Conservation (phyloP, 768 basidiomycete genomes). For the Russula compacta region DNA sequence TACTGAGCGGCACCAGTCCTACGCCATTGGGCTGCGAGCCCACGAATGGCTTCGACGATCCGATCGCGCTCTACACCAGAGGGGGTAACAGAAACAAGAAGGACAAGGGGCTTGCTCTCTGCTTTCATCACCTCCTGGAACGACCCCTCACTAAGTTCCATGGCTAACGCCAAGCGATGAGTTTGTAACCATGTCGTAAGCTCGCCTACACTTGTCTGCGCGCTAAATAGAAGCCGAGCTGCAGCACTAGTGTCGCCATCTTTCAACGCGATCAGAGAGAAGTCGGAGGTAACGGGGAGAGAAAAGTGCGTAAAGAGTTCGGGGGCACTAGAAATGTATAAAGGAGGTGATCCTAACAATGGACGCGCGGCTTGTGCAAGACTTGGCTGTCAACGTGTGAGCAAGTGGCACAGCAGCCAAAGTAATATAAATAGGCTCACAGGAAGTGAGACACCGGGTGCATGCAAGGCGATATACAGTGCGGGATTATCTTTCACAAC, state of each 20-base stretch:
- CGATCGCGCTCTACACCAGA: slow-evolving; percentile 27
- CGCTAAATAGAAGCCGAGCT: slow-evolving; percentile 31
- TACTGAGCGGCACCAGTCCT: slow-evolving; percentile 28
- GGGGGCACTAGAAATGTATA: slow-evolving; percentile 34
- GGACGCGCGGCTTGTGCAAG: slow-evolving; percentile 49
- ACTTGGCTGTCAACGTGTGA: slow-evolving; percentile 31
- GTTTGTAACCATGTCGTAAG: slow-evolving; percentile 45
- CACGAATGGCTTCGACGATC: slow-evolving; percentile 40
- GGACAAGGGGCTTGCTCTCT: slow-evolving; percentile 64
- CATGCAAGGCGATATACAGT: slow-evolving; percentile 51
- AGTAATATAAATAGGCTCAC: slow-evolving; percentile 25
- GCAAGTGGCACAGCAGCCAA: not conserved
- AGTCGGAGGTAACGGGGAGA: slow-evolving; percentile 30
- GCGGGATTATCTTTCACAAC: slow-evolving; percentile 40
- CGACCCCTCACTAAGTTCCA: slow-evolving; percentile 68
- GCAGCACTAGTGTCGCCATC: slow-evolving; percentile 46
- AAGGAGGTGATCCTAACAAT: slow-evolving; percentile 39
- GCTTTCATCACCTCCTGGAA: slow-evolving; percentile 86
- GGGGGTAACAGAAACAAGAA: slow-evolving; percentile 50
- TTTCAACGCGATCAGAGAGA: slow-evolving; percentile 62
- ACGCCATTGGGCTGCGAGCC: slow-evolving; percentile 56
- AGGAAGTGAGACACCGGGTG: slow-evolving; percentile 26
- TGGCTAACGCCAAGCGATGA: slow-evolving; percentile 62
- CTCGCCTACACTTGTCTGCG: slow-evolving; percentile 8
- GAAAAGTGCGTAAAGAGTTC: slow-evolving; percentile 29